These are phyloP conservation scores for Stemphylium beticola DNA, from an alignment of 2,329 filamentous ascomycete genomes.

Conservation along the genomic window DNA sequence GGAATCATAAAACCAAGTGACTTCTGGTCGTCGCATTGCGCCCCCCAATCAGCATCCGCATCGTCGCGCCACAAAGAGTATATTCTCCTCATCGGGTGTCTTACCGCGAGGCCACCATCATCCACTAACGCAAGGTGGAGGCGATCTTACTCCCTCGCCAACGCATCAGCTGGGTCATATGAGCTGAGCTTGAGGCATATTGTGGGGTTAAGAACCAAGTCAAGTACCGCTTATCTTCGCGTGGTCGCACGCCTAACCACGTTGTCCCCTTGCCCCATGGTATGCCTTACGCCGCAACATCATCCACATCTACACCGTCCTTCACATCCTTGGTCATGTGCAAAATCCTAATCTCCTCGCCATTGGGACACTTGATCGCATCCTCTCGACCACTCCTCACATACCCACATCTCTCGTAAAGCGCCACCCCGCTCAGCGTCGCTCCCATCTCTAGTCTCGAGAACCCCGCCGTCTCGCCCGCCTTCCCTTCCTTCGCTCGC, in stretches of 20 bases:
- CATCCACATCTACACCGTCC: not conserved
- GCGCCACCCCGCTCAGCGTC: conserved; percentile 41
- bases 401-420: conserved; percentile 48
- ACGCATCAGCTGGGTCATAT: conserved; percentile 14
- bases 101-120: conserved; percentile 19
- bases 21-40: not conserved
- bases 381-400: conserved; percentile 42
- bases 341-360: conserved; percentile 39
- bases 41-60: conserved; percentile 5
- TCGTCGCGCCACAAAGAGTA: conserved; percentile 4
- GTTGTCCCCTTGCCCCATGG: not conserved
- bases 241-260: not conserved
- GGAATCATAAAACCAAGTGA: not conserved
- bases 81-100: conserved; percentile 19
- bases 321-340: conserved; percentile 44
- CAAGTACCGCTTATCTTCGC: not conserved
- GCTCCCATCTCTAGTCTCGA: conserved; percentile 44
- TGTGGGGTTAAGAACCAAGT: not conserved
- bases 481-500: conserved; percentile 28
- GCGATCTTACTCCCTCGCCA: conserved; percentile 3
- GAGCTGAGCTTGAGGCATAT: not conserved
- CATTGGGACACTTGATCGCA: conserved; percentile 42
- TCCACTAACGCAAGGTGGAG: conserved; percentile 11
- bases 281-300: not conserved
- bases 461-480: conserved; percentile 28